Conservation (phyloP, 805 yeast species). For the Suhomyces kilbournensis region DNA sequence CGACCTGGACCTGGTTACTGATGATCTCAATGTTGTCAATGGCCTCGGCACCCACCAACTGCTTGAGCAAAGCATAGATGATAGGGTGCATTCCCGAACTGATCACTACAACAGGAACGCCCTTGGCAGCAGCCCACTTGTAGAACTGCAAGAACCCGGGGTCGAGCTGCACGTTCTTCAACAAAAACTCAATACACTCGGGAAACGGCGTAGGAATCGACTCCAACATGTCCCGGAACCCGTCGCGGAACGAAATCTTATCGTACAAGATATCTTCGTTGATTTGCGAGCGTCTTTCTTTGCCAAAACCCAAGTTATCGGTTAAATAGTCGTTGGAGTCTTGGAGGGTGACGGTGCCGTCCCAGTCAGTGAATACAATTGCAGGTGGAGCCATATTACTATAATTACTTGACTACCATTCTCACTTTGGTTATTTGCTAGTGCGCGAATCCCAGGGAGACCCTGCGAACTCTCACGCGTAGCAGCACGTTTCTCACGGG, state of each 20-base stretch:
- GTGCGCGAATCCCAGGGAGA: no score
- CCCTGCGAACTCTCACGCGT: neutral
- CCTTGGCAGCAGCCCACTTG: conserved; percentile 68
- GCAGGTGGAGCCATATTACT: conserved; percentile 42
- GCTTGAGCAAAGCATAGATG: conserved; percentile 70
- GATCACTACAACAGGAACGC: conserved; percentile 82
- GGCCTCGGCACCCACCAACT: conserved; percentile 75
- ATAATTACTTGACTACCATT: no score
- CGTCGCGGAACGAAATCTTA: conserved; percentile 69
- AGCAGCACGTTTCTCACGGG: no score
- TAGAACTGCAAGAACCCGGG: conserved; percentile 86
- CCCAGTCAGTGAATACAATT: conserved; percentile 95
- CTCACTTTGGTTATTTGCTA: neutral
- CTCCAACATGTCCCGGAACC: conserved; percentile 79
- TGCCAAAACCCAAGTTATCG: conserved; percentile 85
- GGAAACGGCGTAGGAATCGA: conserved; percentile 74
- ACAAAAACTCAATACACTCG: conserved; percentile 71
- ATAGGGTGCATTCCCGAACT: conserved; percentile 94
- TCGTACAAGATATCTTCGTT: conserved; percentile 74
- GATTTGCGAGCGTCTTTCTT: conserved; percentile 57
- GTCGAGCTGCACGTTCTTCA: conserved; percentile 69
- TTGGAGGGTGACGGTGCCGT: conserved; percentile 94
- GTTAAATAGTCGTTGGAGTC: conserved; percentile 93
- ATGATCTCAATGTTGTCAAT: conserved; percentile 37
- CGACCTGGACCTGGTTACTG: conserved; percentile 67